Evolutionary conservation across 1,139 yeast genomes (phyloP).

Genomic region (Sugiyamaella pinicola): DNA sequence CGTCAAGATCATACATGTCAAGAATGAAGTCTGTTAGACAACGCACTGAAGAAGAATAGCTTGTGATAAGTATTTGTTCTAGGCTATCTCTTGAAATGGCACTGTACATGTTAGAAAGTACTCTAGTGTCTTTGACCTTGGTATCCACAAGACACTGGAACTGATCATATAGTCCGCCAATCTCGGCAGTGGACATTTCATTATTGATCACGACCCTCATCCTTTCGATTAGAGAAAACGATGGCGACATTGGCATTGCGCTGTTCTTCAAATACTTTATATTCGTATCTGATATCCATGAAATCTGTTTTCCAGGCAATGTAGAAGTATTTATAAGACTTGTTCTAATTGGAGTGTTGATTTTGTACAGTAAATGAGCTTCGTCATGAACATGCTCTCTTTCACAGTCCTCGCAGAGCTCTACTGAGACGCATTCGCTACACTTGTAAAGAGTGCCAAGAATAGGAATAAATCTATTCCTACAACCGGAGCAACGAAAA

Average conservation of each 20-base stretch:
- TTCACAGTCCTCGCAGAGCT: conserved; percentile 32
- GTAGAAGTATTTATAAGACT: conserved; percentile 4
- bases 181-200: conserved; percentile 28
- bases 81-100: conserved; percentile 15
- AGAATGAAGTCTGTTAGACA: conserved; percentile 23
- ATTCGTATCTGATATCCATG: conserved; percentile 30
- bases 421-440: conserved; percentile 25
- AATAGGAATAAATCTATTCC: conserved; percentile 14
- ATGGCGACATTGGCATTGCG: conserved; percentile 5
- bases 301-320: conserved; percentile 17
- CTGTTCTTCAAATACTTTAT: conserved; percentile 10
- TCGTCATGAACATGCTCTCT: conserved; percentile 28
- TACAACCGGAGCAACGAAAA: conserved; percentile 1
- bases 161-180: conserved; percentile 36
- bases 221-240: conserved; percentile 22
- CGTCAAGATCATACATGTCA: conserved; percentile 30
- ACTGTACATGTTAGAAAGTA: neutral
- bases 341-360: conserved; percentile 18
- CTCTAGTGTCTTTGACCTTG: neutral
- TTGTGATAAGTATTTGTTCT: conserved; percentile 9
- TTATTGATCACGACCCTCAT: conserved; percentile 7
- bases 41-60: conserved; percentile 1
- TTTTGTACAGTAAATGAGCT: conserved; percentile 31
- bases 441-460: conserved; percentile 30
- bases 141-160: conserved; percentile 32